Base-by-base conservation (phyloP, 164 flowering plant species). In the Umbilicus rupestris region DNA sequence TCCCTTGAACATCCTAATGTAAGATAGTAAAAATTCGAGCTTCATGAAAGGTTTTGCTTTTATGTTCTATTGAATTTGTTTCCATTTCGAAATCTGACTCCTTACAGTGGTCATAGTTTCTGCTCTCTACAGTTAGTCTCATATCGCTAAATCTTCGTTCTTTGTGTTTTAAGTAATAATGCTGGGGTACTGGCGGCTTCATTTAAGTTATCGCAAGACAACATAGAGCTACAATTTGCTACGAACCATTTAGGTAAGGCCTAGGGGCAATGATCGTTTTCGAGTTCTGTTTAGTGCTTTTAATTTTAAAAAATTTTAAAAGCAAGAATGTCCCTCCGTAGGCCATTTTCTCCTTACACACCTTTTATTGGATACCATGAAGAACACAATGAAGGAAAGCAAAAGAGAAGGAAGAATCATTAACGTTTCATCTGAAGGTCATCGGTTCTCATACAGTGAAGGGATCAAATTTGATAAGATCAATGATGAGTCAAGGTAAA, bases 331-430 rank as follows among this genome's bases (percentile, higher is more conserved):
- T 37, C 64, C 29, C n/a, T 41, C n/a, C 20, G 16, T 9, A 64
- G 67, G 67, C n/a, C 67, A 64, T 64, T 64, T 64, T 64, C 67
- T 64, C 33, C 47, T 64, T 22, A 64, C 67, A 24, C 44, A 64
- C 14, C 47, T 64, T 37, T n/a, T 64, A 28, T 24, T 64, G 46
- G 67, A 41, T 8, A 64, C 67, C 12, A 64, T 64, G 67, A 64
- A 42, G 47, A 64, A 42, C n/a, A 64, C 67, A 3, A 52, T 28
- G 19, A 37, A 42, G 15, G 47, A 64, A 39, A 64, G 47, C n/a
- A 42, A 64, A 64, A 37, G 11, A 41, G 67, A 64, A 64, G 67
- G 67, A 20, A 64, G 67, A 29, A 64, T 64, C 16, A 31, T 64
- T n/a, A 64, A 39, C 17, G 50, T 64, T 42, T 64, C 67, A 37